Percentiles rank a stretch among this genome's conserved stretches.
phyloP scores from a whole-genome alignment of 192 early-diverging fungal genomes.

The Lobosporangium transversale region DNA sequence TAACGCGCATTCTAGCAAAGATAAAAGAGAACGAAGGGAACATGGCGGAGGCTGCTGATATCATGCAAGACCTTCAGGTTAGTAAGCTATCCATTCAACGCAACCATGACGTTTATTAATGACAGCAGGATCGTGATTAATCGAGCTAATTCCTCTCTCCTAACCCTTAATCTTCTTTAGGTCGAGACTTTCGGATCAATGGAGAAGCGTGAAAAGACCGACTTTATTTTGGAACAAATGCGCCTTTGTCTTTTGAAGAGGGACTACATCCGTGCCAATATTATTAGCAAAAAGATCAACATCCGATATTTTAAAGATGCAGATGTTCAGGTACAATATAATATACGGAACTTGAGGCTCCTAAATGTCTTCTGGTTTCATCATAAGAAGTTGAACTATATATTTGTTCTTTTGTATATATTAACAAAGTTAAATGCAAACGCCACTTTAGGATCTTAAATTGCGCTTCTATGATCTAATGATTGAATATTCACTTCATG shows the following conservation, averaged over 20 bases:
- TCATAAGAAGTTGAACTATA: no score
- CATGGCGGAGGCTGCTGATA: conserved; percentile 90
- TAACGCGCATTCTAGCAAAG: conserved; percentile 89
- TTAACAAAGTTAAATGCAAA: no score
- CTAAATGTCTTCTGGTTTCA: no score
- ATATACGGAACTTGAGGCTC: no score
- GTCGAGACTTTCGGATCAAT: conserved; percentile 99
- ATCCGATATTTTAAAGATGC: conserved; percentile 90
- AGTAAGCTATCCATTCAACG: not conserved
- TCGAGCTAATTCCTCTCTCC: no score
- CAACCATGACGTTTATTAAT: not conserved
- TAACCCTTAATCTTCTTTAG: conserved; percentile 51
- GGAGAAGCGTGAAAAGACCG: conserved; percentile 98
- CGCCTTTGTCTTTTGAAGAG: conserved; percentile 91
- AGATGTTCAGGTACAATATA: conserved; percentile 72
- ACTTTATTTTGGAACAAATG: conserved; percentile 99
- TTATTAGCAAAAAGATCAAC: conserved; percentile 96
- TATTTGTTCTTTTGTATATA: no score
- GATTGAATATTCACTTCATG: conserved; percentile 94
- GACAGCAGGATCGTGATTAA: no score
- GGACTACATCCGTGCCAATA: conserved; percentile 91
- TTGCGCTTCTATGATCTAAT: conserved; percentile 96
- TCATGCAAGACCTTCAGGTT: conserved; percentile 95
- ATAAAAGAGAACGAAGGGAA: conserved; percentile 94
- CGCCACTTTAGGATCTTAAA: conserved; percentile 95